Percentiles rank a stretch among this genome's conserved stretches.
Conservation (phyloP, 176 grass and related monocot species). For the Avena eriantha region DNA sequence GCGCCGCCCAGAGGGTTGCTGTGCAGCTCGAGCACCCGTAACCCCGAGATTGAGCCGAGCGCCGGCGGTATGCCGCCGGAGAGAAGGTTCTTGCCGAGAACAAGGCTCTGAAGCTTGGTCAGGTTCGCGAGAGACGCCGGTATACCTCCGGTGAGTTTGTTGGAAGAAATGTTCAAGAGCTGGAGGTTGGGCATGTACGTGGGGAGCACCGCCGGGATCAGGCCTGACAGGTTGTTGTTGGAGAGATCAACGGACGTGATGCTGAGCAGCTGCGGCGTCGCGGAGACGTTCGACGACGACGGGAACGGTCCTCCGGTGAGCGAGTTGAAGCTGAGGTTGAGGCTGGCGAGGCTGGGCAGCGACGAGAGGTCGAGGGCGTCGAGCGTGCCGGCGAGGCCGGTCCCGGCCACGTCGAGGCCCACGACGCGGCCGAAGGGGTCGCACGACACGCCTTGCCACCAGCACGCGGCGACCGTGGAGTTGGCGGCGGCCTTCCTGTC, state of each 20-base stretch:
- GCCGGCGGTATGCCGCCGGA: slow-evolving; percentile 55
- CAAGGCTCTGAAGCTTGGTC: slow-evolving; percentile 48
- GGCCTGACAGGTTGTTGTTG: slow-evolving; percentile 52
- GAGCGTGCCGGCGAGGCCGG: slow-evolving; percentile 64
- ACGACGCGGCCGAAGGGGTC: slow-evolving; percentile 8
- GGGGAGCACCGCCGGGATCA: slow-evolving; percentile 45
- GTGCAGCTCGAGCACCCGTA: slow-evolving; percentile 57
- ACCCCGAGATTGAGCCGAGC: slow-evolving; percentile 49
- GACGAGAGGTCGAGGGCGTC: slow-evolving; percentile 57
- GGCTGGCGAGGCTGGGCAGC: slow-evolving; percentile 44
- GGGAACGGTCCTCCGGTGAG: slow-evolving; percentile 56
- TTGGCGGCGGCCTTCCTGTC: slow-evolving; percentile 45
- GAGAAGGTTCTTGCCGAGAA: slow-evolving; percentile 50
- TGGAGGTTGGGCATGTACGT: slow-evolving; percentile 45
- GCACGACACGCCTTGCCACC: slow-evolving; percentile 72
- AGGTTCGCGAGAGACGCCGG: slow-evolving; percentile 52
- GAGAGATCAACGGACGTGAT: slow-evolving; percentile 68
- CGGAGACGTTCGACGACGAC: slow-evolving; percentile 29
- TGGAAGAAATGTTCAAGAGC: slow-evolving; percentile 57
- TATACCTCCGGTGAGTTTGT: slow-evolving; percentile 52
- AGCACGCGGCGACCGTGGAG: slow-evolving; percentile 46
- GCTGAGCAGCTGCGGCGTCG: slow-evolving; percentile 19
- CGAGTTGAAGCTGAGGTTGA: slow-evolving; percentile 75
- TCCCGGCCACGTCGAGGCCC: slow-evolving; percentile 26
- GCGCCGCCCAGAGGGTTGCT: slow-evolving; percentile 58